These are phyloP conservation scores for Thraustochytrium striatum DNA, from an alignment of 352 stramenopile genomes.

Conservation along the genomic window DNA sequence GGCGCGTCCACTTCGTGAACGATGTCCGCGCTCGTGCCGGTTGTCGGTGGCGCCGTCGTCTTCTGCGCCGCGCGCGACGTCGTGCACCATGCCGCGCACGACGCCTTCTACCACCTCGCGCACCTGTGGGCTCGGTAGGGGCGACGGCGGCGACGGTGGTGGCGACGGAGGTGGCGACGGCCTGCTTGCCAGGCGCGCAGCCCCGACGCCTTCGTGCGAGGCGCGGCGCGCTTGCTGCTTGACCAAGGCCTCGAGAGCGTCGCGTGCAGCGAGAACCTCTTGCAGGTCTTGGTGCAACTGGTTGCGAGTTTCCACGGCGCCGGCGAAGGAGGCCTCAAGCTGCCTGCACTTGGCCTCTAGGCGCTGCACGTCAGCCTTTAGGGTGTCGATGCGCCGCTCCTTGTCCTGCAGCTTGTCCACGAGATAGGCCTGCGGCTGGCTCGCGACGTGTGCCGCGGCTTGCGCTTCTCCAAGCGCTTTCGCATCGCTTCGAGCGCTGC, in stretches of 20 bases:
- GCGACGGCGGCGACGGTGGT: background rate
- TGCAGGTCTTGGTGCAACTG: constrained; percentile 12
- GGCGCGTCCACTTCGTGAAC: constrained; percentile 30
- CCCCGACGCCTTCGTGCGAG: background rate
- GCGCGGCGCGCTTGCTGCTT: background rate
- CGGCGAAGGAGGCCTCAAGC: background rate
- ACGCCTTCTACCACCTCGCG: background rate
- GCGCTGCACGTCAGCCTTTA: background rate
- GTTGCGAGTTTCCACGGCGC: background rate
- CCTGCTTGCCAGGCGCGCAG: background rate
- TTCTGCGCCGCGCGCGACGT: background rate
- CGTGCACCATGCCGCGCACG: background rate
- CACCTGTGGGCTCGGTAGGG: background rate
- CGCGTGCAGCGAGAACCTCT: background rate
- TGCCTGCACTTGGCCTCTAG: background rate
- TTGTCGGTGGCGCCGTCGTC: background rate
- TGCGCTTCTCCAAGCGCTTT: background rate
- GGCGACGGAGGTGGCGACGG: background rate
- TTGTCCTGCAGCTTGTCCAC: constrained; percentile 23
- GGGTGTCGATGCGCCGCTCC: background rate
- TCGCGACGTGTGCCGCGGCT: background rate
- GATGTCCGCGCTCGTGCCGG: background rate
- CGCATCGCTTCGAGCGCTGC: background rate
- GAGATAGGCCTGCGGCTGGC: constrained; percentile 31
- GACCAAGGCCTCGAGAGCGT: background rate